Conservation (phyloP, 129 eudicot genomes). For the Pseudognaphalium luteoalbum region DNA sequence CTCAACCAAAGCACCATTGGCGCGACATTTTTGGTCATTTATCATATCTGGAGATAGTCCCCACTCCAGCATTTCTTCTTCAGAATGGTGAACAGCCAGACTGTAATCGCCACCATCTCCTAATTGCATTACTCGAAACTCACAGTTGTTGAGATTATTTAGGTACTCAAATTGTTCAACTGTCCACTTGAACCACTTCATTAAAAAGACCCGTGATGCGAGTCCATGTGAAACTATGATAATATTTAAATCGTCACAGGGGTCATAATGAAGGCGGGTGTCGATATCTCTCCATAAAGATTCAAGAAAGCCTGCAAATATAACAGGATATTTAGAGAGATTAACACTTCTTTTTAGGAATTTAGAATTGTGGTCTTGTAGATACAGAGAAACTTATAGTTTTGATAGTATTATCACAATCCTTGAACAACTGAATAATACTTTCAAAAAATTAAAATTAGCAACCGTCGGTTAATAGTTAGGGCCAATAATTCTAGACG, state of each 20-base stretch:
- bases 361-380: neutral
- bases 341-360: neutral
- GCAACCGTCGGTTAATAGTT: no score
- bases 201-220: conserved; percentile 60
- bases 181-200: conserved; percentile 94
- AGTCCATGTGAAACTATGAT: conserved; percentile 71
- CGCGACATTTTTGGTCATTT: conserved; percentile 59
- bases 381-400: neutral
- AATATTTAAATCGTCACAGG: conserved; percentile 54
- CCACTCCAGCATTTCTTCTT: conserved; percentile 60
- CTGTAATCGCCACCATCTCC: conserved; percentile 76
- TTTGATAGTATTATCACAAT: neutral
- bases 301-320: conserved; percentile 18
- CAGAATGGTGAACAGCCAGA: conserved; percentile 65
- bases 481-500: neutral
- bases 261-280: conserved; percentile 21
- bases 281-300: conserved; percentile 18
- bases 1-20: conserved; percentile 46
- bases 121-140: conserved; percentile 68
- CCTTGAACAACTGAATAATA: neutral
- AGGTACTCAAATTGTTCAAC: conserved; percentile 71
- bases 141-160: conserved; percentile 60
- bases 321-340: neutral
- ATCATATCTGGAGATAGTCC: conserved; percentile 75
- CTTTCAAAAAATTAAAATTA: neutral